These are phyloP conservation scores for Tetrapisispora namnaoensis DNA, from an alignment of 805 yeast species.

Conservation along the genomic window DNA sequence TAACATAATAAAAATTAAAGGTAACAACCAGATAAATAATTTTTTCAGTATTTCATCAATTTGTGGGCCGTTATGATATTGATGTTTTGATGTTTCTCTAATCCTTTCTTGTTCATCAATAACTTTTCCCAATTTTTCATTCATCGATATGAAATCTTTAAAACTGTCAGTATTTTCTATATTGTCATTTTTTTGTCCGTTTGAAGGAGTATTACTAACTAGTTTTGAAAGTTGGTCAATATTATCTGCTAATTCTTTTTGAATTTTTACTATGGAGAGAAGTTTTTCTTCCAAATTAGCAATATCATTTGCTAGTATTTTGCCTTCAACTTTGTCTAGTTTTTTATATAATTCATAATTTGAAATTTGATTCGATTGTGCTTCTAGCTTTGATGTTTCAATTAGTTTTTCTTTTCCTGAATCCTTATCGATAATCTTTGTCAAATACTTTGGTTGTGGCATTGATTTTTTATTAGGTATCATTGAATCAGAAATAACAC, in stretches of 20 bases:
- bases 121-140: constrained; percentile 23
- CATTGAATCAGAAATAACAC: constrained; percentile 43
- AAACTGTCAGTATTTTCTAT: constrained; percentile 8
- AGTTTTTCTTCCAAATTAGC: constrained; percentile 17
- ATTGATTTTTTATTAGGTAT: constrained; percentile 46
- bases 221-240: constrained; percentile 12
- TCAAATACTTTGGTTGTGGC: constrained; percentile 37
- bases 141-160: constrained; percentile 21
- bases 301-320: constrained; percentile 29
- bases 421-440: constrained; percentile 32
- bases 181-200: constrained; percentile 1
- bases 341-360: constrained; percentile 23
- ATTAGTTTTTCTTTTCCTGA: constrained; percentile 28
- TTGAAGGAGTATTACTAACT: constrained; percentile 3
- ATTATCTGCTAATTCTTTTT: constrained; percentile 16
- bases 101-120: constrained; percentile 24
- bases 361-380: constrained; percentile 14
- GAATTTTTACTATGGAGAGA: constrained; percentile 16
- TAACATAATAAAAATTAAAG: constrained; percentile 21
- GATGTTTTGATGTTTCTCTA: constrained; percentile 18
- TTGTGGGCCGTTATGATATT: constrained; percentile 14
- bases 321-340: constrained; percentile 27
- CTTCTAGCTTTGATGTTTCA: constrained; percentile 21
- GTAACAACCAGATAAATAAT: constrained; percentile 24
- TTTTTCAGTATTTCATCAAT: constrained; percentile 26